Base-by-base conservation (phyloP, 140 eudicot species). In the Senecio squalidus region DNA sequence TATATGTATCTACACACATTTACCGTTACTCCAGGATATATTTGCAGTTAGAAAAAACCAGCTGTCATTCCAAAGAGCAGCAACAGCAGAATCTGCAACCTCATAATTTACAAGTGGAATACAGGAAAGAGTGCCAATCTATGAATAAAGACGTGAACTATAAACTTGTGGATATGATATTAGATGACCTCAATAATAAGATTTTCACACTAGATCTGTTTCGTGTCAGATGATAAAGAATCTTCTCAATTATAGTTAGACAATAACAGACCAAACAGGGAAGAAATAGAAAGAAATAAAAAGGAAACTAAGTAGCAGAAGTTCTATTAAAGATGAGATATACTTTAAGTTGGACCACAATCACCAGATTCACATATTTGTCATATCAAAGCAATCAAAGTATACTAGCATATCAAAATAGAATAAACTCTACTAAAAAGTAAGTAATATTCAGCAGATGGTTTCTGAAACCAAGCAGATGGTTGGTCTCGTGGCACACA, bases 51-150 rank as follows among this genome's bases (percentile, higher is more conserved):
- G 28, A 51, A 57, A 52, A 20, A 53, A 54, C 41, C 41, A 39
- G 66, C 77, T 55, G 69, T 60, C 62, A 48, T 45, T 29, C 58
- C 48, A 34, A 58, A 70, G 43, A 71, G 68, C 81, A 64, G 56
- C 77, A 70, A 24, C 74, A 70, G 58, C 60, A 64, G 33, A 64
- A 76, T 76, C 81, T 70, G 81, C 77, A 69, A 70, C 81, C 69
- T 64, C 68, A 41, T 49, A 69, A 34, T 69, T 40, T 23, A 69
- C 71, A 63, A 30, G 70, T 55, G 54, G 81, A 68, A 76, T 59
- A 76, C 22, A 44, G 55, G 72, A 57, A 76, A 75, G 46, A 69
- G 71, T 51, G 68, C 45, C 62, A 47, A 21, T 39, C 44, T 27
- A 60, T 52, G 60, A 44, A 55, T 58, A 40, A 30, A 20, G 49